A percentile compares a stretch with the other conserved stretches of the same genome.
Conservation (phyloP, 2,329 filamentous ascomycete species). For the Neurospora sp. region DNA sequence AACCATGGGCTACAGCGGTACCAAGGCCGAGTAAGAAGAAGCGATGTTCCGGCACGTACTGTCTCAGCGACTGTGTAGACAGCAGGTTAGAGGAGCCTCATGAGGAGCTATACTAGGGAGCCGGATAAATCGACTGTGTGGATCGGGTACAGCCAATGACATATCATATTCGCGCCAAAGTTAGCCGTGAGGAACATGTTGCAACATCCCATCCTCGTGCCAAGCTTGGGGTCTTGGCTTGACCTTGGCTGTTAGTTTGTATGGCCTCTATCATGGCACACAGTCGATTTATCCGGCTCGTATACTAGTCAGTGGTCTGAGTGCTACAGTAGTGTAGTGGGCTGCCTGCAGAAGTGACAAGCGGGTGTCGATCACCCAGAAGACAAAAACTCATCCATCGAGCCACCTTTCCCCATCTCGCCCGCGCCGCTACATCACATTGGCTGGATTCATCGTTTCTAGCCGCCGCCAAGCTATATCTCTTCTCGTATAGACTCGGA, state of each 20-base stretch:
- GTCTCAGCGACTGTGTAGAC: not conserved
- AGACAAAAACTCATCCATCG: not conserved
- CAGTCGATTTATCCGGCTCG: too few species aligned
- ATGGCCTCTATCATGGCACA: too few species aligned
- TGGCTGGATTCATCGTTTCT: not conserved
- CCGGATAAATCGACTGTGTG: too few species aligned
- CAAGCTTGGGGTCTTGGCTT: too few species aligned
- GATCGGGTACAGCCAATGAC: too few species aligned
- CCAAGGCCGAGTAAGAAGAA: not conserved
- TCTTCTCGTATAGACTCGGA: not conserved
- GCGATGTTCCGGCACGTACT: not conserved
- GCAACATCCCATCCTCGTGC: too few species aligned
- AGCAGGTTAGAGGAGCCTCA: not conserved
- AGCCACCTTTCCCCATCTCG: not conserved
- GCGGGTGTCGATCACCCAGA: not conserved
- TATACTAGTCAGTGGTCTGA: not conserved
- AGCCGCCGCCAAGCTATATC: not conserved
- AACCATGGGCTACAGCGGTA: not conserved
- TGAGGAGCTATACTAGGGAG: too few species aligned
- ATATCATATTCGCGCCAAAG: too few species aligned
- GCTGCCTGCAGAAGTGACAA: not conserved
- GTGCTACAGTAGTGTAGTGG: not conserved
- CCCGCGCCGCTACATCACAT: not conserved
- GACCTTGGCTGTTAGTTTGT: too few species aligned
- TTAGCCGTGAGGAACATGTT: too few species aligned